Base-by-base conservation (phyloP, 768 basidiomycete genomes). In the Phanerochaete carnosa region DNA sequence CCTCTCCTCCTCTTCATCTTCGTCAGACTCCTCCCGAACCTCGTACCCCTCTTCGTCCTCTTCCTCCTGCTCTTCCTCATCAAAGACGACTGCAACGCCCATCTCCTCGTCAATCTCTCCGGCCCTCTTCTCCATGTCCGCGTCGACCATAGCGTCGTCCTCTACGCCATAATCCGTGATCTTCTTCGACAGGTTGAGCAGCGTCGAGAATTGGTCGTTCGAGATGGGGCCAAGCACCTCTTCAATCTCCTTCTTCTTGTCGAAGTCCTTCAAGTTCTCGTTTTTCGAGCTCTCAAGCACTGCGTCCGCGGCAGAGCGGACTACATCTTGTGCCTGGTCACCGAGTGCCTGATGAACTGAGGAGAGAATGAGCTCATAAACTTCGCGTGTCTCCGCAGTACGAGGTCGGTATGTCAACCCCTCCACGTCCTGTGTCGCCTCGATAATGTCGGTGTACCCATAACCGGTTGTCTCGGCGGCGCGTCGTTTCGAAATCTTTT, bases 21-120 rank as follows among this genome's bases (percentile, higher is more conserved):
- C 92, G 54, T 55, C 54, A 1, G 85, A 85, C 64, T 90, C 92
- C 0, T 94, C 91, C 11, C 83, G 81, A 56, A 98, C 83, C 71
- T 97, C 95, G 65, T 80, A 98, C 0, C 88, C 90, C 64, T 92
- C 92, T 0, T 92, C 93, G 22, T 95, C 93, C 1, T 95, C 94
- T 25, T 83, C 94, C 25, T 97, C 95, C 67, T 94, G 88, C 64
- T 97, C 96, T 60, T 98, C 97, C 69, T 98, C 96, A 65, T 98
- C 95, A 61, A 98, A 98, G 5, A 98, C 89, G 8, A 99, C 95
- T 0, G 96, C 96, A 1, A 99, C 96, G n/a, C 96, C 95, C 46
- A 92, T 87, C 66, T 96, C 95, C 61, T 95, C 95, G 64, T 98
- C 96, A 66, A 98, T 94, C 73, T 90, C 94, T 2, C 86, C 92